phyloP scores from a whole-genome alignment of 2,329 filamentous ascomycete genomes.

The Aspergillus pseudoterreus region DNA sequence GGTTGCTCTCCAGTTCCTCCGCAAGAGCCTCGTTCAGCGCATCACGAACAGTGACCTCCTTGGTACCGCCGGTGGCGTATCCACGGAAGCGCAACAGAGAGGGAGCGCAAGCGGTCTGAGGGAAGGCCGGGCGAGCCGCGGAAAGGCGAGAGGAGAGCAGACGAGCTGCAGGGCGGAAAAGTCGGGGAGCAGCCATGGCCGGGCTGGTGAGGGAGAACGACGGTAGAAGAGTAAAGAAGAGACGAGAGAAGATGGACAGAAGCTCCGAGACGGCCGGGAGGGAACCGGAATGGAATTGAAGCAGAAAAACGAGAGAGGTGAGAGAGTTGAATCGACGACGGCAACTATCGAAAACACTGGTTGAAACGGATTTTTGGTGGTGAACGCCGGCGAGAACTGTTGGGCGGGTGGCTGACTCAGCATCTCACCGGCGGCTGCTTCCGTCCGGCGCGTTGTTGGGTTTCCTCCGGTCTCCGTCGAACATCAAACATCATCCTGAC shows the following conservation, averaged over 20 bases:
- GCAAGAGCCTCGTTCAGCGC: slow-evolving; percentile 96
- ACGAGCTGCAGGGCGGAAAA: slow-evolving; percentile 62
- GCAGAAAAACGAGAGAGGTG: slow-evolving; percentile 3
- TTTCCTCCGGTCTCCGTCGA: slow-evolving; percentile 1
- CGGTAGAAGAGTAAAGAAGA: slow-evolving; percentile 11
- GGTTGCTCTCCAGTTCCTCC: slow-evolving; percentile 91
- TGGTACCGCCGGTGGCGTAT: slow-evolving; percentile 61
- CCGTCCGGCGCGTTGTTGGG: slow-evolving; percentile 14
- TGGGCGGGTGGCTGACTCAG: slow-evolving; percentile 30
- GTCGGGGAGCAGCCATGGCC: slow-evolving; percentile 57
- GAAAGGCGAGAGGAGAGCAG: slow-evolving; percentile 55
- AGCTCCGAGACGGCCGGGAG: slow-evolving; percentile 2
- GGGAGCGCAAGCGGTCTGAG: slow-evolving; percentile 47
- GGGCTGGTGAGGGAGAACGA: slow-evolving; percentile 28
- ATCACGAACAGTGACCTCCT: slow-evolving; percentile 96
- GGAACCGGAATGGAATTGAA: slow-evolving; percentile 7
- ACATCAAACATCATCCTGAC: slow-evolving; percentile 2
- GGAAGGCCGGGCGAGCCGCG: slow-evolving; percentile 52
- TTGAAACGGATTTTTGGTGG: slow-evolving; percentile 16
- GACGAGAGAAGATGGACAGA: slow-evolving; percentile 11
- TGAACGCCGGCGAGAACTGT: slow-evolving; percentile 29
- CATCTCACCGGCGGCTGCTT: slow-evolving; percentile 35
- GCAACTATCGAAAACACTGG: background rate
- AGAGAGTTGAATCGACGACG: background rate
- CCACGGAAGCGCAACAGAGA: slow-evolving; percentile 47